Evolutionary conservation across 257 asterid species (phyloP).

Genomic region (Fraxinus excelsior): DNA sequence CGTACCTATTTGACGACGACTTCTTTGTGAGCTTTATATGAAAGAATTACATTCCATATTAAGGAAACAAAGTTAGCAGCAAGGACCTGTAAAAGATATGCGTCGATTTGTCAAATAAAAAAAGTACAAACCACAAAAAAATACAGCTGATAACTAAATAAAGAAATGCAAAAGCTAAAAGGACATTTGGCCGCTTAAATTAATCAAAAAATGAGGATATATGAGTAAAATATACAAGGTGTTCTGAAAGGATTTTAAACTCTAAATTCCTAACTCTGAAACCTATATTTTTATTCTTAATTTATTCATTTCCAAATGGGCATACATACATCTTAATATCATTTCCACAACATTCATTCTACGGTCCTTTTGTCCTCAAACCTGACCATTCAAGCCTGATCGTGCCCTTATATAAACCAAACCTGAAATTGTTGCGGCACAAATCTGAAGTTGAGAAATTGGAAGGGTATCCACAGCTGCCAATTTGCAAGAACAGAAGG

Average conservation of each 20-base stretch:
- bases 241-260: background rate
- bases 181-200: background rate
- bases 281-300: background rate
- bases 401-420: slow-evolving; percentile 21
- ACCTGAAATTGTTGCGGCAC: slow-evolving; percentile 99
- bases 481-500: slow-evolving; percentile 90
- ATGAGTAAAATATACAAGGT: background rate
- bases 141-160: background rate
- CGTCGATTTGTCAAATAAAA: slow-evolving; percentile 1
- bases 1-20: slow-evolving; percentile 61
- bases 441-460: slow-evolving; percentile 86
- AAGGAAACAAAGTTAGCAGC: slow-evolving; percentile 80
- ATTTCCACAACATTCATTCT: background rate
- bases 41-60: slow-evolving; percentile 81
- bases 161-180: background rate
- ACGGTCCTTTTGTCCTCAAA: background rate
- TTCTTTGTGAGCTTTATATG: slow-evolving; percentile 88
- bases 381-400: background rate
- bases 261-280: background rate
- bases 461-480: slow-evolving; percentile 98
- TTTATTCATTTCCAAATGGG: background rate
- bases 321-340: background rate
- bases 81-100: slow-evolving; percentile 62
- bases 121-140: background rate
- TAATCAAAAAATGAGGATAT: background rate